Evolutionary conservation across 305 asterid species (phyloP), one percentile per base, ranked within the genome.

Genomic region (Fraxinus dipetala): DNA sequence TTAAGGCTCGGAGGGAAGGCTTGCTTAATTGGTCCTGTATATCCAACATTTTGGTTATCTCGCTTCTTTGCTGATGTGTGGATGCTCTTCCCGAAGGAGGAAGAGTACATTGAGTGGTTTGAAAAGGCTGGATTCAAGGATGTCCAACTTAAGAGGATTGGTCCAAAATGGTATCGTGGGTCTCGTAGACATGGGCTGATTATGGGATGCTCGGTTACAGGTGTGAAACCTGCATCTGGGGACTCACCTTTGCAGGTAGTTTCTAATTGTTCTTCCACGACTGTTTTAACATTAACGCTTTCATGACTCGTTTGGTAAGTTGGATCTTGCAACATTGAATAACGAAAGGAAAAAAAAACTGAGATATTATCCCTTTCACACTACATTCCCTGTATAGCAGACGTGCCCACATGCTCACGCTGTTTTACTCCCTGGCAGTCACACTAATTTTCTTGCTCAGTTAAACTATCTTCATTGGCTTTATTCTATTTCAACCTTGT

Each of bases 41-140:
- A 96, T 80, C 99, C 98, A 20, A 93, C 98, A 4, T 91, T 92
- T 83, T 92, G 97, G 97, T 75, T 96, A 85, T 94, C 99, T 32
- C 95, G 92, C 13, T 96, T 96, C 90, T 96, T 96, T 82, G 99
- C 98, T 34, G 98, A 96, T 82, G 88, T 82, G 70, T 96, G 98
- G 99, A 96, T 96, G 99, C 98, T 96, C 87, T 96, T 96, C 85
- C 99, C 99, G 0, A 94, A 87, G 89, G 99, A 96, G 88, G 98
- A 94, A 84, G 99, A 96, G 91, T 96, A 96, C 90, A 90, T 93
- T 40, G 98, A 92, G 22, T 96, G 98, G 99, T 96, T 96, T 84
- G 79, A 88, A 74, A 96, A 92, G 86, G 99, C 98, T 4, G 97
- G 98, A 36, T 94, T 95, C 83, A 87, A 91, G 89, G 95, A 94